Conservation (phyloP, 768 basidiomycete species). For the Chiua virens region DNA sequence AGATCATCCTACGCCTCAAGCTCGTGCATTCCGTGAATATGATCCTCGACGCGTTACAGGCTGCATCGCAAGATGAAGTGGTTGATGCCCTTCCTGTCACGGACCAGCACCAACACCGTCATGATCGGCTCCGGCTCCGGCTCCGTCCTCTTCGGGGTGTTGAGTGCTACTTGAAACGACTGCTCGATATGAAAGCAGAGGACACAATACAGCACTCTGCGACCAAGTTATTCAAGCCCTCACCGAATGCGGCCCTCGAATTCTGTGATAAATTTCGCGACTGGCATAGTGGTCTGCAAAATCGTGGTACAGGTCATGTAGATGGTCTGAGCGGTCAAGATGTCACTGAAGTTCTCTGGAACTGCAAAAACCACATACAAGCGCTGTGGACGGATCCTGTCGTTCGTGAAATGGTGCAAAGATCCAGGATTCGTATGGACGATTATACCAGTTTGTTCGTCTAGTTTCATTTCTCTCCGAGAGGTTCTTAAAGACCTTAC, state of each 20-base stretch:
- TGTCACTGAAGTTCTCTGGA: constrained; percentile 53
- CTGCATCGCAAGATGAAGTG: constrained; percentile 44
- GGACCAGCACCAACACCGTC: constrained; percentile 53
- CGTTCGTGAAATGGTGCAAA: constrained; percentile 49
- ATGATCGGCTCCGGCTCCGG: constrained; percentile 53
- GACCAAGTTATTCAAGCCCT: constrained; percentile 45
- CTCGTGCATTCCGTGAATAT: constrained; percentile 68
- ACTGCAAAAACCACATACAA: constrained; percentile 62
- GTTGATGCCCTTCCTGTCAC: constrained; percentile 41
- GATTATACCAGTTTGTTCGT: constrained; percentile 70
- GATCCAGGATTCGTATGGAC: constrained; percentile 49
- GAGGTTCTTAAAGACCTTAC: background rate
- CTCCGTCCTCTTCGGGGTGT: constrained; percentile 62
- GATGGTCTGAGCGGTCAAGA: constrained; percentile 32
- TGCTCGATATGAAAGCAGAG: constrained; percentile 48
- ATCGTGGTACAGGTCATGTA: constrained; percentile 9
- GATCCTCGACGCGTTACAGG: constrained; percentile 61
- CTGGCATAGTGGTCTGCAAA: constrained; percentile 35
- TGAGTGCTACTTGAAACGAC: constrained; percentile 61
- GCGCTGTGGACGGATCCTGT: constrained; percentile 63
- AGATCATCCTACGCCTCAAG: constrained; percentile 76
- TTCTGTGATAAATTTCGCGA: constrained; percentile 57
- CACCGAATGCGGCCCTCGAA: constrained; percentile 34
- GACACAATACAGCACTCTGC: constrained; percentile 32
- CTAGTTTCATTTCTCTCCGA: background rate